Evolutionary conservation across 2,329 filamentous ascomycete species (phyloP).

Genomic region (Colletotrichum chrysophilum): DNA sequence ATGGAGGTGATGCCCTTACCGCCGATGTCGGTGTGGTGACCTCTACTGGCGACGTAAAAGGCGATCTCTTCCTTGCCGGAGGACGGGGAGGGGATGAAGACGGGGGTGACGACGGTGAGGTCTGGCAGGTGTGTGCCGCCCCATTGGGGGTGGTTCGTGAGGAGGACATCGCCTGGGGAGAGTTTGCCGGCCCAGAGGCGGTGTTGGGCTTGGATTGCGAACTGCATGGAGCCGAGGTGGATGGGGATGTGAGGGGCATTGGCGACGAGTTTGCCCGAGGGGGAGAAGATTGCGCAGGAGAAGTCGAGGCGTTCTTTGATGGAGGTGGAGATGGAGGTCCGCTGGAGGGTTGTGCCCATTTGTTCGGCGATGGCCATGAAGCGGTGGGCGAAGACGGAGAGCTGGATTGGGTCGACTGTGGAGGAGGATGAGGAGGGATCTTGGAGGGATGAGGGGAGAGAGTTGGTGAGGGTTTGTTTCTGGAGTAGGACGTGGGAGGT

Average conservation of each 20-base stretch:
- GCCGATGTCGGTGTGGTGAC: slow-evolving; percentile 45
- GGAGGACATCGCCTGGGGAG: slow-evolving; percentile 41
- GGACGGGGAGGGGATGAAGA: slow-evolving; percentile 29
- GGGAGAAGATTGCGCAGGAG: slow-evolving; percentile 46
- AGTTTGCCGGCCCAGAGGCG: slow-evolving; percentile 36
- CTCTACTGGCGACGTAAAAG: slow-evolving; percentile 44
- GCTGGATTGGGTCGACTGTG: slow-evolving; percentile 56
- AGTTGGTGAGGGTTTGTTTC: not conserved
- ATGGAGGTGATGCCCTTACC: slow-evolving; percentile 44
- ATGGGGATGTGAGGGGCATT: slow-evolving; percentile 46
- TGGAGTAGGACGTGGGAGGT: slow-evolving; percentile 35
- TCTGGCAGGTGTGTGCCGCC: slow-evolving; percentile 47
- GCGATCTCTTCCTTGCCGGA: slow-evolving; percentile 27
- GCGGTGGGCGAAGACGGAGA: slow-evolving; percentile 60
- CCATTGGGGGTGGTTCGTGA: slow-evolving; percentile 42
- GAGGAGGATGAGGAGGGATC: not conserved
- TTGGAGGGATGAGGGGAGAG: too few species aligned
- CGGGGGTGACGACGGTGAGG: slow-evolving; percentile 45
- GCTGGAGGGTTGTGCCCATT: slow-evolving; percentile 62
- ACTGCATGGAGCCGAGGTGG: slow-evolving; percentile 47
- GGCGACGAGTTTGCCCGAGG: slow-evolving; percentile 44
- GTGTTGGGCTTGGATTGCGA: slow-evolving; percentile 43
- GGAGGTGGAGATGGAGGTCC: slow-evolving; percentile 57
- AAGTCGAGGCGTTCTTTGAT: slow-evolving; percentile 49
- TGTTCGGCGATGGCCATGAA: slow-evolving; percentile 67